phyloP scores from a whole-genome alignment of 2,329 filamentous ascomycete genomes.

The Thelonectria blattea region DNA sequence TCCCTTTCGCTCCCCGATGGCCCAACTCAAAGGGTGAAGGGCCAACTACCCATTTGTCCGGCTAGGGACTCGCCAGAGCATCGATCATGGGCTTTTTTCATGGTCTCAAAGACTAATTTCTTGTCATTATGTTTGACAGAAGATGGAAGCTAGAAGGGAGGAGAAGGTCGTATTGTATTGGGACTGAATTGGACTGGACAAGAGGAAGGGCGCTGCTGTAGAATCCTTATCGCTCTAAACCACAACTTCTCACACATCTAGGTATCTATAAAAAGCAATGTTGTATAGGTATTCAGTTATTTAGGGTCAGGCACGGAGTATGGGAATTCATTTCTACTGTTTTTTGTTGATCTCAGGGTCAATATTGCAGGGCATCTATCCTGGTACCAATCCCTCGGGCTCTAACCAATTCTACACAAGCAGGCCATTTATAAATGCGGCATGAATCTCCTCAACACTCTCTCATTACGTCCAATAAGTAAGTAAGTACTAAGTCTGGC shows the following conservation, averaged over 20 bases:
- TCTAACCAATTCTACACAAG: too few species aligned
- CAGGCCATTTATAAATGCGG: background rate
- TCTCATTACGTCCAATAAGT: too few species aligned
- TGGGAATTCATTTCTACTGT: background rate
- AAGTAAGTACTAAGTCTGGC: too few species aligned
- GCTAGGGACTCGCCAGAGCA: background rate
- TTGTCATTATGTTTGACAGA: too few species aligned
- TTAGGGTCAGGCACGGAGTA: background rate
- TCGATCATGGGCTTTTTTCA: background rate
- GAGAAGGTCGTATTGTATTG: conserved; percentile 6
- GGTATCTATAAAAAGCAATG: conserved; percentile 1
- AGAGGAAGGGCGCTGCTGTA: background rate
- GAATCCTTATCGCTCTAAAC: conserved; percentile 3
- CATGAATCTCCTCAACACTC: background rate
- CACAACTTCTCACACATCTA: background rate
- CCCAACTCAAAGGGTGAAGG: background rate
- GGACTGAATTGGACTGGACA: background rate
- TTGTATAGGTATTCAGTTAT: background rate
- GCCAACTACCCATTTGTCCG: background rate
- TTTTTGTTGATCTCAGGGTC: background rate
- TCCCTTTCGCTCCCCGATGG: background rate
- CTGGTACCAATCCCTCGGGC: background rate
- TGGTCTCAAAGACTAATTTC: conserved; percentile 6
- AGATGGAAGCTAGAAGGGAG: conserved; percentile 4
- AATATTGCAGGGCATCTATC: background rate